A percentile compares a stretch with the other conserved stretches of the same genome.
These are phyloP conservation scores for Tolypocladium sp. DNA, from an alignment of 2,329 filamentous ascomycete species.

Conservation along the genomic window DNA sequence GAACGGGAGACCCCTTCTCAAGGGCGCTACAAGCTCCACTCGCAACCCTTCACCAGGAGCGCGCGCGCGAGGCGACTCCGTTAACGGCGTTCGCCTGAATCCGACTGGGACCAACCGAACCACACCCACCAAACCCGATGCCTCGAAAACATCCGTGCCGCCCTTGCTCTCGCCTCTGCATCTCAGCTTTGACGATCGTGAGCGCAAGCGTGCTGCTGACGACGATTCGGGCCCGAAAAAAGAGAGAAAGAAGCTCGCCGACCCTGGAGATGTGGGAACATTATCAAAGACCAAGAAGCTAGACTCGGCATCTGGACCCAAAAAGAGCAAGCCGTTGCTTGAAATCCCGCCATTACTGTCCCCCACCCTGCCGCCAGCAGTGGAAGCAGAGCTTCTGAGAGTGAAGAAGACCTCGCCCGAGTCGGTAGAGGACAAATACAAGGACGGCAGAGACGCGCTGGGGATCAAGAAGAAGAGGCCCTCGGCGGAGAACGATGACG, in stretches of 20 bases:
- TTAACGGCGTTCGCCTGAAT: constrained; percentile 32
- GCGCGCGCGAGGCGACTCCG: constrained; percentile 28
- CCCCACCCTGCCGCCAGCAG: constrained; percentile 42
- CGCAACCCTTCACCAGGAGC: constrained; percentile 24
- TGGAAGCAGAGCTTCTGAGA: constrained; percentile 32
- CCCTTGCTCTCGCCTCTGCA: constrained; percentile 44
- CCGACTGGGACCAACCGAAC: constrained; percentile 21
- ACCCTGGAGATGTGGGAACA: constrained; percentile 16
- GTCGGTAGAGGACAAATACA: constrained; percentile 8
- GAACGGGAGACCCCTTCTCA: constrained; percentile 27
- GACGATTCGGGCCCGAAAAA: constrained; percentile 14
- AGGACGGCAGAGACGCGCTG: constrained; percentile 11
- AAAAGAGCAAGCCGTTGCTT: constrained; percentile 26
- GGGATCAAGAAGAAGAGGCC: constrained; percentile 17
- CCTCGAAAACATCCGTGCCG: constrained; percentile 33
- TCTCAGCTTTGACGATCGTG: constrained; percentile 32
- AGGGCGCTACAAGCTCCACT: constrained; percentile 14
- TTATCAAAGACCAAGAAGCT: constrained; percentile 20
- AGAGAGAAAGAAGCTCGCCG: constrained; percentile 20
- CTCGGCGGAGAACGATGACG: constrained; percentile 20
- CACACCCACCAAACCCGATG: constrained; percentile 28
- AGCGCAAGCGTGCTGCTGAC: constrained; percentile 11
- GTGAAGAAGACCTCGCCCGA: constrained; percentile 20
- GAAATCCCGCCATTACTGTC: constrained; percentile 43
- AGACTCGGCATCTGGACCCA: constrained; percentile 17